Conservation (phyloP, 441 rosid species). For the Pelargonium citronellum region DNA sequence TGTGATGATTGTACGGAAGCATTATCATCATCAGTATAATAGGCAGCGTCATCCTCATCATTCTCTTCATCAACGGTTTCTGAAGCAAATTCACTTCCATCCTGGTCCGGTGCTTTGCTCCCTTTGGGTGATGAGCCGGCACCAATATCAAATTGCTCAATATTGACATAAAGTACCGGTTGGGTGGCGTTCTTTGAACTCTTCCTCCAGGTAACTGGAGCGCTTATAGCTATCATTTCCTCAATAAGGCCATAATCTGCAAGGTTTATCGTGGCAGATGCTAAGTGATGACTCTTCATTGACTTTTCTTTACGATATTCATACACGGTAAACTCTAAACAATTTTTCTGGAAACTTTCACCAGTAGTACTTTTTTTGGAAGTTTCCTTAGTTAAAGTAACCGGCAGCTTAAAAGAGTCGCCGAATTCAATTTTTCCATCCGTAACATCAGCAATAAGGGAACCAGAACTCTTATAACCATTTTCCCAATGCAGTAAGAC, state of each 20-base stretch:
- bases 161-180: conserved; percentile 50
- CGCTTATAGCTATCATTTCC: conserved; percentile 36
- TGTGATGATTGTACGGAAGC: conserved; percentile 49
- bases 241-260: conserved; percentile 66
- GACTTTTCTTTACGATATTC: conserved; percentile 87
- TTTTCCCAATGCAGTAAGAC: conserved; percentile 87
- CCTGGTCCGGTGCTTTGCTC: conserved; percentile 31
- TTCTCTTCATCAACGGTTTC: conserved; percentile 34
- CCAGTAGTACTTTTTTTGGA: conserved; percentile 44
- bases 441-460: conserved; percentile 57
- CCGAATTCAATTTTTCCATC: conserved; percentile 87
- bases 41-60: conserved; percentile 53
- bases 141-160: conserved; percentile 51
- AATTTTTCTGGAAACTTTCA: conserved; percentile 56
- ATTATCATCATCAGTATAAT: conserved; percentile 65
- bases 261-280: conserved; percentile 65
- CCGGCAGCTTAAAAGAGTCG: conserved; percentile 76
- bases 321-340: conserved; percentile 66
- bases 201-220: conserved; percentile 55
- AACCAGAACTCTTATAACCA: conserved; percentile 63
- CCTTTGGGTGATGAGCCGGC: conserved; percentile 24
- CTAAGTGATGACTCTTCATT: conserved; percentile 43
- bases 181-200: conserved; percentile 39
- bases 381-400: conserved; percentile 55
- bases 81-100: no score